Base-by-base conservation (phyloP, 345 rosid species). In the Noccaea caerulescens region DNA sequence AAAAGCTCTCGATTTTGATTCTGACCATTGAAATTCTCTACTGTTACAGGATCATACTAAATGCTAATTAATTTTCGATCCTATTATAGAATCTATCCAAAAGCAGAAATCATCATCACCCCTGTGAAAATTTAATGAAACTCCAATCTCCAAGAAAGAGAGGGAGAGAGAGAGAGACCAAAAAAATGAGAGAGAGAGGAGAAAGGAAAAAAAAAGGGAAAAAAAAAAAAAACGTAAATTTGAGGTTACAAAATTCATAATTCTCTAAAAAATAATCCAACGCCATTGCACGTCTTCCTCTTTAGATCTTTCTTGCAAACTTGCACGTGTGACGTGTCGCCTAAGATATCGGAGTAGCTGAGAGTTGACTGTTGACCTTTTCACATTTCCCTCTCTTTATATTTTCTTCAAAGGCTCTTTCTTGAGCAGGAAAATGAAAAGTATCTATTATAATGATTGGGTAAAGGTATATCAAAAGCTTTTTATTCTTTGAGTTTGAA, bases 231-330 rank as follows among this genome's bases (percentile, higher is more conserved):
- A 61, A 43, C 32, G 46, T 58, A 58, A 58, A 39, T 58, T 58
- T 38, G 42, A 20, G 63, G 63, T 58, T 58, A 58, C 11, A 45
- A 13, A 60, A 39, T 23, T 38, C 33, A 58, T 33, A 58, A 58
- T 11, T 20, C 8, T 52, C 57, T 7, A 52, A 13, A 12, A 61
- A 43, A 43, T 25, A 43, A 30, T 43, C 52, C 66, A 61, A 61
- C 66, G 66, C 9, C 38, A 61, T 10, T 61, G 66, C 66, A 61
- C 66, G 66, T 61, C 66, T 43, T 61, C 7, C n/a, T 43, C 66
- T 60, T 25, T 43, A 60, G 51, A 60, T 60, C 66, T 43, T 60
- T 43, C 51, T 61, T 61, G 42, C 66, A 60, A 60, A 60, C 66
- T 43, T 6, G 36, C 66, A 60, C 66, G 66, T 60, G 66, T 43